A percentile compares a stretch with the other conserved stretches of the same genome.
Evolutionary conservation across 495 filamentous ascomycete species (phyloP).

Genomic region (Margaritispora aquatica): DNA sequence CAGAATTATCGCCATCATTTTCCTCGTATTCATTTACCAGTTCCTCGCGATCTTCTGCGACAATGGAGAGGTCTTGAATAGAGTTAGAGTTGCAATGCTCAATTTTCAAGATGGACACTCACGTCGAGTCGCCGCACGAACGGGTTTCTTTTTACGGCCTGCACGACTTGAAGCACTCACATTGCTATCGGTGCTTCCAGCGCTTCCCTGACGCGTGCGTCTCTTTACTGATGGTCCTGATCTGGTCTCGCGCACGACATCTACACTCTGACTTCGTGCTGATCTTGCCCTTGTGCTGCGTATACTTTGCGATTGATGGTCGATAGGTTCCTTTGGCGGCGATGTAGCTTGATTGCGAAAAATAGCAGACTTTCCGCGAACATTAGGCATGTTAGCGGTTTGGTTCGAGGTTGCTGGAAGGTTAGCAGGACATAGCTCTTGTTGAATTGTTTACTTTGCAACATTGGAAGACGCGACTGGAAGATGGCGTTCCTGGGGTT

Average conservation of each 20-base stretch:
- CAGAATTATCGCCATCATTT: slow-evolving; percentile 5
- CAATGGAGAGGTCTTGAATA: slow-evolving; percentile 28
- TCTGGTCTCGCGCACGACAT: slow-evolving; percentile 22
- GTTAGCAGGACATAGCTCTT: neutral
- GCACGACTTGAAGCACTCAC: slow-evolving; percentile 7
- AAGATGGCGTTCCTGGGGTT: neutral
- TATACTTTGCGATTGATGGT: slow-evolving; percentile 15
- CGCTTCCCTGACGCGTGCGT: slow-evolving; percentile 27
- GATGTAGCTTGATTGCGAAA: slow-evolving; percentile 27
- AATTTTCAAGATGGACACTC: neutral
- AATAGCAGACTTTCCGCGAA: slow-evolving; percentile 21
- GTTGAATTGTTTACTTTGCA: neutral
- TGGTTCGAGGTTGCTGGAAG: slow-evolving; percentile 18
- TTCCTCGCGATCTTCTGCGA: slow-evolving; percentile 26
- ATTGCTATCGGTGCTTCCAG: slow-evolving; percentile 23
- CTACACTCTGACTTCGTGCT: slow-evolving; percentile 37
- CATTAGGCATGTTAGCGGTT: no score
- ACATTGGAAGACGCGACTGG: neutral
- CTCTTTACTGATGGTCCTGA: slow-evolving; percentile 12
- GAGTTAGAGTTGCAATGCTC: slow-evolving; percentile 1
- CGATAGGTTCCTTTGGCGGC: slow-evolving; percentile 17
- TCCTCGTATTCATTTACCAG: slow-evolving; percentile 1
- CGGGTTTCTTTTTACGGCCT: neutral
- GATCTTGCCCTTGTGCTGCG: slow-evolving; percentile 24
- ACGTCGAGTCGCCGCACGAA: slow-evolving; percentile 4